These are phyloP conservation scores for Claviceps sp. DNA, from an alignment of 2,329 filamentous ascomycete genomes.

Conservation along the genomic window DNA sequence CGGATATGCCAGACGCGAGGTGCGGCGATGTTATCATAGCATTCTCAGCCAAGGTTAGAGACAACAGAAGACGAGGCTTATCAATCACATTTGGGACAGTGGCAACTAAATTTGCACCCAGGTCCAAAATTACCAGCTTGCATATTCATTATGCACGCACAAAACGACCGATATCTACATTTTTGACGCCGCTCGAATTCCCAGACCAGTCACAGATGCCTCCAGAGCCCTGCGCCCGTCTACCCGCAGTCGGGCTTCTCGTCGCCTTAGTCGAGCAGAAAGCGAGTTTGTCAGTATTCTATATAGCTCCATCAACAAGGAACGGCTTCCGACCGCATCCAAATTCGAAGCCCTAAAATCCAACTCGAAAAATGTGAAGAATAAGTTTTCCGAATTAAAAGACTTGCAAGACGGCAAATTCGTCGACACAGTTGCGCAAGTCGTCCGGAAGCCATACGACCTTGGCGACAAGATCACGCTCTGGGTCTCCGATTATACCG, in stretches of 20 bases:
- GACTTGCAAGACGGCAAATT: constrained; percentile 45
- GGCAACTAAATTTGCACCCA: constrained; percentile 11
- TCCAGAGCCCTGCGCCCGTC: constrained; percentile 14
- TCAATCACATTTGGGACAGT: neutral
- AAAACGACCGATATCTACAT: constrained; percentile 29
- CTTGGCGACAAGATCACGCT: constrained; percentile 39
- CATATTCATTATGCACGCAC: constrained; percentile 32
- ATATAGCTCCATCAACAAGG: constrained; percentile 31
- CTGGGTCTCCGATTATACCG: constrained; percentile 74
- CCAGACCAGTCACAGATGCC: constrained; percentile 24
- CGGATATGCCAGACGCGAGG: constrained; percentile 33
- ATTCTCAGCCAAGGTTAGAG: constrained; percentile 37
- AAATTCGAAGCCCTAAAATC: constrained; percentile 28
- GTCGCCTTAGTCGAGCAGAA: constrained; percentile 15
- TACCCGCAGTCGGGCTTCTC: constrained; percentile 10
- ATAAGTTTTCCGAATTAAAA: constrained; percentile 53
- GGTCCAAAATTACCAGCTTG: constrained; percentile 26
- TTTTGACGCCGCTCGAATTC: constrained; percentile 22
- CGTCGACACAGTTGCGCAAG: constrained; percentile 57
- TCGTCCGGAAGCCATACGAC: constrained; percentile 41
- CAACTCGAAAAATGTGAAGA: constrained; percentile 28
- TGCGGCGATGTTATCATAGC: constrained; percentile 30
- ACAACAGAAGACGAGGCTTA: constrained; percentile 1
- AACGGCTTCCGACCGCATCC: constrained; percentile 25
- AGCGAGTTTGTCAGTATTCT: constrained; percentile 34